Evolutionary conservation across 345 rosid genomes (phyloP), one percentile per base, ranked within the genome.

Genomic region (Citrus australasica): DNA sequence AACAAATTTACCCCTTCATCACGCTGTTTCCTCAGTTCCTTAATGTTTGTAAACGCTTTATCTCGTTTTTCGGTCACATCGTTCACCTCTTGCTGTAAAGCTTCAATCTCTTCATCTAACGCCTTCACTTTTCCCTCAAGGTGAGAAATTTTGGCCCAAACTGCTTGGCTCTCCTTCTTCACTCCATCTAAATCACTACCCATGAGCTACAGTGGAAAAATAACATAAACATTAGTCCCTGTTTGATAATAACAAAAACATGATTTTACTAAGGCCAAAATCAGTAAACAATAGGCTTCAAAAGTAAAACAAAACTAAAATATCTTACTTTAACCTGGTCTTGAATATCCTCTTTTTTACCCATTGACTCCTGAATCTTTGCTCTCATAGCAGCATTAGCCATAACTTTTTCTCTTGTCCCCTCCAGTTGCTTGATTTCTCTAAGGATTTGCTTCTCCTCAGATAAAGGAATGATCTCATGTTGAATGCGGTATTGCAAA

Each of bases 391-490:
- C 97, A 73, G 84, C 93, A 88, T 94, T 90, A 61, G 94, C 92
- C 83, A 93, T 87, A 80, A 97, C 99, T 78, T 89, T 90, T 21
- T 90, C 97, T 88, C 99, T 89, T 56, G 99, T 97, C 56, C 92
- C 94, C 83, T 94, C 98, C 68, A 97, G 93, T 84, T 80, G 98
- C 83, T 90, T 93, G 80, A 97, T 89, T 84, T 97, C 98, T 85
- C 86, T 90, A 51, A 97, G 93, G 66, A 93, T 40, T 86, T 97
- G 92, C 87, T 97, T 97, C 89, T 97, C 99, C 88, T 97, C 98
- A 0, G 93, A 58, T 80, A 97, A 76, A 7, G 97, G 83, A 79
- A 94, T 94, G 89, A 98, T 94, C 79, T 94, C 98, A 68, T 97
- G 99, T 80, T 94, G 95, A 64, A 97, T 94, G 74, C 88, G 92